Conservation (phyloP, 2,329 filamentous ascomycete genomes). For the Sodiomyces alkalinus region DNA sequence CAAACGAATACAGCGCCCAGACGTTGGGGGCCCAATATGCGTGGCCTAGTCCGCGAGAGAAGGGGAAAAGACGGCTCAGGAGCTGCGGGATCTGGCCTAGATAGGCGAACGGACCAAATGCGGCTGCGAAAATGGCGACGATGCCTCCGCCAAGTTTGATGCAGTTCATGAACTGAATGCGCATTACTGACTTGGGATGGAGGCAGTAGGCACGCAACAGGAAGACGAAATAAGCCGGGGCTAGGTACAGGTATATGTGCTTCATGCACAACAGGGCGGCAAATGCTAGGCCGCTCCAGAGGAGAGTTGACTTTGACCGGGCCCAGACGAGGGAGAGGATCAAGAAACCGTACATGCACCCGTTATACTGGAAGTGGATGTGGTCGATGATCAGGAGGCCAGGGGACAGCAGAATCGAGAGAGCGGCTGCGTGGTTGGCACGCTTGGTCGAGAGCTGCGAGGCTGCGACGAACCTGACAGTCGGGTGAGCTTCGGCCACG, state of each 20-base stretch:
- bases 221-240: constrained; percentile 90
- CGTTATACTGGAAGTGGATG: constrained; percentile 98
- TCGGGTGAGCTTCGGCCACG: too few relatives aligned
- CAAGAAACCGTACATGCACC: constrained; percentile 83
- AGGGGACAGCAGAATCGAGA: constrained; percentile 83
- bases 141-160: constrained; percentile 71
- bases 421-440: constrained; percentile 68
- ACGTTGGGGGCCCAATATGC: constrained; percentile 97
- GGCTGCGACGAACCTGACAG: constrained; percentile 62
- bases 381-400: constrained; percentile 95
- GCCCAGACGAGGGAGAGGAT: constrained; percentile 76
- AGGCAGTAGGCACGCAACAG: constrained; percentile 83
- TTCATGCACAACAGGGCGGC: constrained; percentile 83
- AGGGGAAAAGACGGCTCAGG: constrained; percentile 75
- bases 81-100: constrained; percentile 77
- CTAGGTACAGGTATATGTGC: constrained; percentile 94
- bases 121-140: constrained; percentile 53
- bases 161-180: constrained; percentile 62
- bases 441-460: constrained; percentile 49
- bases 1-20: constrained; percentile 93
- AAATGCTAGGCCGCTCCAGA: constrained; percentile 71
- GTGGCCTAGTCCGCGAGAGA: constrained; percentile 85
- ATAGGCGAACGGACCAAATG: constrained; percentile 77
- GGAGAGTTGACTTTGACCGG: constrained; percentile 55
- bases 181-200: constrained; percentile 58